Evolutionary conservation across 2,329 filamentous ascomycete genomes (phyloP).

Genomic region (Gaeumannomyces sp.): DNA sequence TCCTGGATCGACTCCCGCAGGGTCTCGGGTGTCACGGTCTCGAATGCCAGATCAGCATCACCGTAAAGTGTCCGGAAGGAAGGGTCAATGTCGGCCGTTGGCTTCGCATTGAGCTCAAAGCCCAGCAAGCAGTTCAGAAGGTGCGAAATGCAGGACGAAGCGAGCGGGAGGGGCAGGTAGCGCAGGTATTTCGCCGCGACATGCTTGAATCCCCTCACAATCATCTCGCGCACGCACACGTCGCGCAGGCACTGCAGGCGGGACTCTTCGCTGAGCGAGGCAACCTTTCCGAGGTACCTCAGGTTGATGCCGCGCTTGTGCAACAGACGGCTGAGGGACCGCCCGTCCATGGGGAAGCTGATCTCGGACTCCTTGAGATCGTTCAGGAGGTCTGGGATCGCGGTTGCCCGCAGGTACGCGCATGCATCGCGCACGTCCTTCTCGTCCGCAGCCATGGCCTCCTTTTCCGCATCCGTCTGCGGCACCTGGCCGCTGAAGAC

Average conservation of each 20-base stretch:
- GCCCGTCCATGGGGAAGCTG: slow-evolving; percentile 98
- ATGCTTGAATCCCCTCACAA: slow-evolving; percentile 94
- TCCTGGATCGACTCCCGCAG: slow-evolving; percentile 64
- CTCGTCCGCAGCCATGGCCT: slow-evolving; percentile 76
- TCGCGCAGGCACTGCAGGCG: slow-evolving; percentile 71
- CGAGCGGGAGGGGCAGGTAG: slow-evolving; percentile 71
- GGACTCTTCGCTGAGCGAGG: slow-evolving; percentile 60
- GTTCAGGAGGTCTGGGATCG: slow-evolving; percentile 78
- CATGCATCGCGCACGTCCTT: slow-evolving; percentile 81
- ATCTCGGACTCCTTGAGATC: slow-evolving; percentile 90
- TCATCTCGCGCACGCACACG: slow-evolving; percentile 84
- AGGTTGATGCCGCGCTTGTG: slow-evolving; percentile 98
- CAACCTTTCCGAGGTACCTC: slow-evolving; percentile 85
- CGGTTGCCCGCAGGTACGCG: slow-evolving; percentile 65
- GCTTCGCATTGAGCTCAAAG: slow-evolving; percentile 66
- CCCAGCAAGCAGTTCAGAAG: slow-evolving; percentile 92
- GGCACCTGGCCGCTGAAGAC: slow-evolving; percentile 89
- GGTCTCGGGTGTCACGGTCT: slow-evolving; percentile 67
- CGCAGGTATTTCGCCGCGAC: slow-evolving; percentile 73
- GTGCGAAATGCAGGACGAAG: slow-evolving; percentile 74
- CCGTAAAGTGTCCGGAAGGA: slow-evolving; percentile 69
- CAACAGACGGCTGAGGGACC: slow-evolving; percentile 77
- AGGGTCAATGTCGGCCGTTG: slow-evolving; percentile 70
- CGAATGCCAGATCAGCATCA: slow-evolving; percentile 76
- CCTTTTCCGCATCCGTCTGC: slow-evolving; percentile 85